Base-by-base conservation (phyloP, 768 basidiomycete genomes). In the Boletus sp. region DNA sequence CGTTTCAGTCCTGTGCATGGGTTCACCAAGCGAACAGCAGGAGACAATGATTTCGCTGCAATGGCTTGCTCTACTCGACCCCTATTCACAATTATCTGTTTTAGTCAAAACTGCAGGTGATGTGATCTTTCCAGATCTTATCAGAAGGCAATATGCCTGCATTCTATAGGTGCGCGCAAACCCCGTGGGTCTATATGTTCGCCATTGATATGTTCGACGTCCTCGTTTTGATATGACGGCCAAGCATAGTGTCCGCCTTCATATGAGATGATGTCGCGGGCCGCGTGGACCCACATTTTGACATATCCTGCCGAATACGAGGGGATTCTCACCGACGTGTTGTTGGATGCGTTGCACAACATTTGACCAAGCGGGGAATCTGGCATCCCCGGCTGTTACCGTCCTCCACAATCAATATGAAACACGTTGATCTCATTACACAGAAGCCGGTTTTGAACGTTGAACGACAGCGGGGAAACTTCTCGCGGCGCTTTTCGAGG, bases 181-280 rank as follows among this genome's bases (percentile, higher is more conserved):
- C 37, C 58, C 52, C 48, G 56, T 56, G 57, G 51, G 48, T 50
- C 47, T 40, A 52, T 59, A 47, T 60, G 54, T 62, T 52, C 47
- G 47, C 46, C 51, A 55, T 55, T 28, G 47, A 56, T 47, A 49
- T 62, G 51, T 48, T 52, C 18, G 47, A 47, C 36, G 30, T 51
- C 55, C 64, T 58, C 60, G 57, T 67, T 67, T 67, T 67, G 50
- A 68, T 65, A 63, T 60, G 45, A 50, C 48, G 29, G 47, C 49
- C 47, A 45, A 47, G 30, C 50, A 33, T 49, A 44, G 49, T n/a
- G 41, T 40, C 48, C 35, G 28, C 52, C 50, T 37, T 46, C 24
- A 40, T 52, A 48, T 46, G 56, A 50, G 46, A 44, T 47, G 45
- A 33, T 52, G 45, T 40, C 48, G 51, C 36, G 46, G 28, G 18